Conservation (phyloP, 2,329 filamentous ascomycete genomes). For the Fusarium newnesense region DNA sequence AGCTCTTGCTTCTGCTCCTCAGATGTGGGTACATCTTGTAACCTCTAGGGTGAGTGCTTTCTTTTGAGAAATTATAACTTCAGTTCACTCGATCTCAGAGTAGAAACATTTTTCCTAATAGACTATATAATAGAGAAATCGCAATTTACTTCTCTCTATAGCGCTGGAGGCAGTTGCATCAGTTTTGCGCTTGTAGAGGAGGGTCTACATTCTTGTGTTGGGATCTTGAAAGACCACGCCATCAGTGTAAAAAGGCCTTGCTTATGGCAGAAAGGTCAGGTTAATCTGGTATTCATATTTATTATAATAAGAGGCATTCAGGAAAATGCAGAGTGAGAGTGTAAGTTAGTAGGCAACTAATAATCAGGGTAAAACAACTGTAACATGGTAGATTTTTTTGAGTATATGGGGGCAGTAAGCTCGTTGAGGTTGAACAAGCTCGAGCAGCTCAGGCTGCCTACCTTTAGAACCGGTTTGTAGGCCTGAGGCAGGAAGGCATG, state of each 20-base stretch:
- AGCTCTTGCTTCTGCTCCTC: not conserved
- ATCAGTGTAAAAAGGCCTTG: not conserved
- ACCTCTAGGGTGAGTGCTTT: not conserved
- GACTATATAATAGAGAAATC: too few relatives aligned
- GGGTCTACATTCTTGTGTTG: too few relatives aligned
- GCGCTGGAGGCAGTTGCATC: too few relatives aligned
- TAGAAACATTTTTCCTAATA: too few relatives aligned
- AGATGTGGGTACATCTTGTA: not conserved
- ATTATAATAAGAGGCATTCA: not conserved
- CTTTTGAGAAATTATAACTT: not conserved
- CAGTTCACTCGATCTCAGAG: not conserved
- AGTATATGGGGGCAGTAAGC: too few relatives aligned
- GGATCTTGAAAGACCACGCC: not conserved
- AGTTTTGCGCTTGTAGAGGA: too few relatives aligned
- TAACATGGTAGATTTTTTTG: not conserved
- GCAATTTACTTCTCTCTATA: too few relatives aligned
- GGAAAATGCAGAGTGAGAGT: not conserved
- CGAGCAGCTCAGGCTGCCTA: too few relatives aligned
- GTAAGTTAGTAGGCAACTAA: not conserved
- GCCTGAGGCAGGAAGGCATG: not conserved
- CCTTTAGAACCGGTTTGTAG: fast-evolving
- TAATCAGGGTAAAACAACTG: not conserved
- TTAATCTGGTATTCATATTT: not conserved
- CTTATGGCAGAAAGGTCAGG: not conserved
- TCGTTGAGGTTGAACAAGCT: too few relatives aligned